Evolutionary conservation across 768 basidiomycete species (phyloP).

Genomic region (Xerocomellus amylosporus): DNA sequence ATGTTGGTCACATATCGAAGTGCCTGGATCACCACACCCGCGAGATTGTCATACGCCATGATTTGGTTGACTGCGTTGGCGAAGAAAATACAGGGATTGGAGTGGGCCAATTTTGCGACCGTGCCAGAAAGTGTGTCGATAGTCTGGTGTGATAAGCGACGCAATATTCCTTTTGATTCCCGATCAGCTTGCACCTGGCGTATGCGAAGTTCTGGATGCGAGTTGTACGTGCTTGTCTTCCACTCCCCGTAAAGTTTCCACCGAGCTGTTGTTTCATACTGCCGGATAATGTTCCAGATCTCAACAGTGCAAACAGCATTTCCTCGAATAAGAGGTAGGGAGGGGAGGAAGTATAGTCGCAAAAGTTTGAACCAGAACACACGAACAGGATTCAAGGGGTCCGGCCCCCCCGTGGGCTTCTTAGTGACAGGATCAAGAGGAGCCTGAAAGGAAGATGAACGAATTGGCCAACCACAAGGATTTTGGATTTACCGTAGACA

Average conservation of each 20-base stretch:
- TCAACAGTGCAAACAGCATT: constrained; percentile 90
- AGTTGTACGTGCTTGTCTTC: constrained; percentile 69
- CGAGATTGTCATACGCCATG: constrained; percentile 94
- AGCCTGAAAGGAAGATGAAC: constrained; percentile 32
- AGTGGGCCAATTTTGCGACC: constrained; percentile 90
- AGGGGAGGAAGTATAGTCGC: constrained; percentile 80
- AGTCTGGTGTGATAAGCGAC: constrained; percentile 81
- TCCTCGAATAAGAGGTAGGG: constrained; percentile 77
- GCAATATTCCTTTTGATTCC: constrained; percentile 85
- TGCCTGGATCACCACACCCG: constrained; percentile 84
- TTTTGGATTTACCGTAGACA: constrained; percentile 45
- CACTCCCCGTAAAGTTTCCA: constrained; percentile 97
- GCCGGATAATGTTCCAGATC: constrained; percentile 85
- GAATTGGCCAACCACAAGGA: background rate
- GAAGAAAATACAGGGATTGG: constrained; percentile 92
- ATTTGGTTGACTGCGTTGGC: constrained; percentile 87
- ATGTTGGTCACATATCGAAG: constrained; percentile 87
- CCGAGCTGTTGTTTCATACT: constrained; percentile 73
- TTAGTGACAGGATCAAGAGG: constrained; percentile 60
- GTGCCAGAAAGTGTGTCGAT: constrained; percentile 81
- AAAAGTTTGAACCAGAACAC: constrained; percentile 82
- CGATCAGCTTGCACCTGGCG: constrained; percentile 81
- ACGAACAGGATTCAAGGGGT: constrained; percentile 59
- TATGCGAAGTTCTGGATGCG: constrained; percentile 75
- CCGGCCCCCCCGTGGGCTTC: constrained; percentile 51